phyloP scores from a whole-genome alignment of 2,329 filamentous ascomycete genomes.

The Aureobasidium mangrovei region DNA sequence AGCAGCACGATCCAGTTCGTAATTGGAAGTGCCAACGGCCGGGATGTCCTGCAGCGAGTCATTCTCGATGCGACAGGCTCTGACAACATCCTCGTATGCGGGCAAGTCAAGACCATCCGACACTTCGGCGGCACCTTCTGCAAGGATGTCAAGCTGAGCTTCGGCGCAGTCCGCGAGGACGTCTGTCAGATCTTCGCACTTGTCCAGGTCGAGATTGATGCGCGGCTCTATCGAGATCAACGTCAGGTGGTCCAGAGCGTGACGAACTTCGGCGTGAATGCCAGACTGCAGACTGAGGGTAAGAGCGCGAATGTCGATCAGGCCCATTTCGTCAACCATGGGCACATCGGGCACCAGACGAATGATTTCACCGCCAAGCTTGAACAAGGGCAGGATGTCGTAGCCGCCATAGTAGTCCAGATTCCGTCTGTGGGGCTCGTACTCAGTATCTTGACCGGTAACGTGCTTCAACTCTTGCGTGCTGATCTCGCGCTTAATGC shows the following conservation, averaged over 20 bases:
- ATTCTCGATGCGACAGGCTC: conserved; percentile 67
- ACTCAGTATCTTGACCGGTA: conserved; percentile 13
- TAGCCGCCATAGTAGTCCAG: conserved; percentile 54
- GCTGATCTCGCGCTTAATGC: conserved; percentile 16
- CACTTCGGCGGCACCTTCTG: conserved; percentile 73
- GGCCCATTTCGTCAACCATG: conserved; percentile 65
- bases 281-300: conserved; percentile 86
- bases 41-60: conserved; percentile 63
- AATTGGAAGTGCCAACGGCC: conserved; percentile 64
- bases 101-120: conserved; percentile 77
- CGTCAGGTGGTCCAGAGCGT: conserved; percentile 77
- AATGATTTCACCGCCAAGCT: conserved; percentile 58
- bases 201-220: conserved; percentile 58
- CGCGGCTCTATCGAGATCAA: conserved; percentile 58
- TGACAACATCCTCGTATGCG: conserved; percentile 79
- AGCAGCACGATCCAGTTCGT: conserved; percentile 77
- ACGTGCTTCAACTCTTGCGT: conserved; percentile 6
- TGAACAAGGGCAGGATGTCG: conserved; percentile 55
- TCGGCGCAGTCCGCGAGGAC: conserved; percentile 84
- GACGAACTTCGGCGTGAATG: conserved; percentile 77
- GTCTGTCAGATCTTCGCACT: conserved; percentile 82
- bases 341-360: conserved; percentile 67
- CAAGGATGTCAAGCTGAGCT: conserved; percentile 75
- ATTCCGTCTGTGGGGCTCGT: conserved; percentile 14
- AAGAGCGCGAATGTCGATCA: conserved; percentile 82